Base-by-base conservation (phyloP, 1,284 basidiomycete genomes). In the Singerocomus inundabilis region DNA sequence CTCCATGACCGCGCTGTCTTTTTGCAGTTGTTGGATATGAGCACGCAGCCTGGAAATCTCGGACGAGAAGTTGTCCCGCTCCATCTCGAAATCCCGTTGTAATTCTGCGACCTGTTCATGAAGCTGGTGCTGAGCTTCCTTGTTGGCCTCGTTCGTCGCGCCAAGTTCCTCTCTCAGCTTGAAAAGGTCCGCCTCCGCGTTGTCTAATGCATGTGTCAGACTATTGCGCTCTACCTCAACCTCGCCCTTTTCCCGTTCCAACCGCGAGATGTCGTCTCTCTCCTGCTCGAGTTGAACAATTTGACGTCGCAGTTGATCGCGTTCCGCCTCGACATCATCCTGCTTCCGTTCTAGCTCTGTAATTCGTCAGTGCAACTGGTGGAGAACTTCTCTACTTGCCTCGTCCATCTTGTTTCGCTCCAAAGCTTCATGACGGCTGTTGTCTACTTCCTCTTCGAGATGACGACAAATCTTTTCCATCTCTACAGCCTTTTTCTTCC, bases 1-100 rank as follows among this genome's bases (percentile, higher is more conserved):
- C 54, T 94, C 91, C 71, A 87, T 89, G 56, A 84, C 82, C 9
- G 91, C 85, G 57, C 88, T 93, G 63, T 90, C 85, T 52, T 86
- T 79, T 65, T 91, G 83, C 48, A 95, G 67, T 26, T 79, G 76
- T 39, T 85, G 82, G 10, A 91, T 74, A 55, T 88, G 83, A 44
- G 72, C 70, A 48, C 84, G 77, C 41, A 93, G 68, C 34, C 75
- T 71, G 48, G 83, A 80, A 9, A 87, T 68, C 61, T 92, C 87
- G 12, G 81, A 79, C 49, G 79, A 76, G 48, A 88, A 69, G 12
- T 52, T 44, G n/a, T 51, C 52, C n/a, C 58, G 62, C 25, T 63
- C 60, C 9, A 11, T 16, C 40, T 47, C 39, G 5, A 44, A 1
- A 16, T 58, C 48, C 24, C 10, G 58, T 15, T 46, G 46, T 6